A percentile compares a stretch with the other conserved stretches of the same genome.
Conservation (phyloP, 2,329 filamentous ascomycete genomes). For the Aureobasidium sp. region DNA sequence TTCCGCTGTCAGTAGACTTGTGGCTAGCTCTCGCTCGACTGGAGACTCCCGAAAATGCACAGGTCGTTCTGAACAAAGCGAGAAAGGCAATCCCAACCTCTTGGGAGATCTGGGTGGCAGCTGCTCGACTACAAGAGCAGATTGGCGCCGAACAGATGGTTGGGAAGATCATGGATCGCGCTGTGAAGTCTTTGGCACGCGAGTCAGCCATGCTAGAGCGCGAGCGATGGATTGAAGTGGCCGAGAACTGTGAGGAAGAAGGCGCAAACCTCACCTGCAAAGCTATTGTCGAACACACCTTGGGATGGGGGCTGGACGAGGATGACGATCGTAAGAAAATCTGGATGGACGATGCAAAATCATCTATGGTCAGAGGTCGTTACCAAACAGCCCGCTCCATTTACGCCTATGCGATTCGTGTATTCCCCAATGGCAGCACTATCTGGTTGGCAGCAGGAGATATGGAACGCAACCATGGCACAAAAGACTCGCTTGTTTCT, state of each 20-base stretch:
- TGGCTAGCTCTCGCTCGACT: conserved; percentile 91
- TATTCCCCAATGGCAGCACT: conserved; percentile 81
- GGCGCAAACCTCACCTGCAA: conserved; percentile 79
- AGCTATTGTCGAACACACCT: conserved; percentile 83
- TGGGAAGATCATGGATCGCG: conserved; percentile 85
- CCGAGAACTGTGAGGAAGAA: conserved; percentile 90
- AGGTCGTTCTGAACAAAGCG: conserved; percentile 90
- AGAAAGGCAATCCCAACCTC: conserved; percentile 90
- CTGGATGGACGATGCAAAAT: conserved; percentile 89
- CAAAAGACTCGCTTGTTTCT: conserved; percentile 72
- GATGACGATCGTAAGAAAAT: conserved; percentile 94
- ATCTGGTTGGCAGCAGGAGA: conserved; percentile 89
- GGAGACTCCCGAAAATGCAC: conserved; percentile 83
- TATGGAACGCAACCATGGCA: conserved; percentile 82
- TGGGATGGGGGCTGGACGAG: conserved; percentile 89
- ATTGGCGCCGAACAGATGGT: conserved; percentile 74
- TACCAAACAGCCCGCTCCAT: conserved; percentile 92
- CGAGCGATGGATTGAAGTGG: conserved; percentile 93
- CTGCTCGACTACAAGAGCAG: conserved; percentile 80
- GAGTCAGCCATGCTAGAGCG: conserved; percentile 95
- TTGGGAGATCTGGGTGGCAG: conserved; percentile 94
- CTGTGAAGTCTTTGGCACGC: conserved; percentile 77
- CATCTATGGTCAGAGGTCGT: conserved; percentile 69
- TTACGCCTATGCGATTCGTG: conserved; percentile 79
- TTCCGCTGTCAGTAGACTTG: conserved; percentile 85